These are phyloP conservation scores for Vigna reflexopilosa DNA, from an alignment of 306 rosid species.

Conservation along the genomic window DNA sequence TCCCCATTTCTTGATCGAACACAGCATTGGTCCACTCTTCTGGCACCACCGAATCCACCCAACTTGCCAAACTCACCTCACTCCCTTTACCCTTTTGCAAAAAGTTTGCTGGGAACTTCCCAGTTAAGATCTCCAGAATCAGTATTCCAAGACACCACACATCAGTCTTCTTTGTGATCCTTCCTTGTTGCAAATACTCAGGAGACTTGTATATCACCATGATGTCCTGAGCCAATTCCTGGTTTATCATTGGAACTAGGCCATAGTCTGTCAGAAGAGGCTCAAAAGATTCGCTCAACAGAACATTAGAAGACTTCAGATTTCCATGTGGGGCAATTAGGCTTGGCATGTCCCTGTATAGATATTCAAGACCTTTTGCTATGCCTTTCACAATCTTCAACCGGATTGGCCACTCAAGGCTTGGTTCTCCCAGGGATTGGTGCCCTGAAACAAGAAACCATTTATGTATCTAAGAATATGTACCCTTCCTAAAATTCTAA, in stretches of 20 bases:
- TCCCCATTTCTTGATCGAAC: conserved; percentile 69
- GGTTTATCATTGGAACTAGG: conserved; percentile 77
- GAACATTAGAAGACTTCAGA: conserved; percentile 89
- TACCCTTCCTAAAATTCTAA: too few species aligned
- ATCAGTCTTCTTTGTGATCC: conserved; percentile 86
- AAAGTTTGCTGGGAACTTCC: conserved; percentile 63
- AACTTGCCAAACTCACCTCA: conserved; percentile 63
- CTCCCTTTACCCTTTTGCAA: conserved; percentile 66
- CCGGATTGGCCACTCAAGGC: conserved; percentile 79
- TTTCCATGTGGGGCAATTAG: conserved; percentile 83
- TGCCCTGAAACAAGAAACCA: conserved; percentile 53
- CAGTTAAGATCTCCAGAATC: conserved; percentile 74
- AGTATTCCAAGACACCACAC: conserved; percentile 86
- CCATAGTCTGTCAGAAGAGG: conserved; percentile 85
- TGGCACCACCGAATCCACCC: conserved; percentile 64
- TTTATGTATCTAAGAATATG: neutral
- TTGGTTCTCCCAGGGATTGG: conserved; percentile 62
- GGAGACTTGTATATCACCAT: conserved; percentile 86
- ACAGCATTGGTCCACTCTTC: conserved; percentile 63
- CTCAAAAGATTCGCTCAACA: conserved; percentile 61
- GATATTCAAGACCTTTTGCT: conserved; percentile 71
- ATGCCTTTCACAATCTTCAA: conserved; percentile 84
- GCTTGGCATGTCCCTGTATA: conserved; percentile 75
- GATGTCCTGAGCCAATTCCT: conserved; percentile 69
- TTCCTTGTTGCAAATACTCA: conserved; percentile 66